Base-by-base conservation (phyloP, 2,329 filamentous ascomycete genomes). In the Neurospora sp. region DNA sequence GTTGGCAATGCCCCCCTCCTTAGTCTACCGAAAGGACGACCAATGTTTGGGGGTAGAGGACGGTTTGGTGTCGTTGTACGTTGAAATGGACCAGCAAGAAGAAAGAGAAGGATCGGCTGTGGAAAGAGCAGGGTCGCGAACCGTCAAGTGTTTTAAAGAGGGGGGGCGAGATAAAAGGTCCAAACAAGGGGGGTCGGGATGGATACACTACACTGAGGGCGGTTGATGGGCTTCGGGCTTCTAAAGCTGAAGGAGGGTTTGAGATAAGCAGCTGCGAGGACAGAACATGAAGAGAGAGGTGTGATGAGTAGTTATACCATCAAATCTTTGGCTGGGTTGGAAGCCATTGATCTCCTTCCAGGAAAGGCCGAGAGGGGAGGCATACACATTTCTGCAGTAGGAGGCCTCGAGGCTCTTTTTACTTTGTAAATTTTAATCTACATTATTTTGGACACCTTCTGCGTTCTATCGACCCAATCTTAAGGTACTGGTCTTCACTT, bases 401-500 rank as follows among this genome's bases (percentile, higher is more conserved):
- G 52, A 62, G 23, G 28, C 52, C 15, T 36, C 28, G 52, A 36
- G 52, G 23, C 36, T 70, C 28, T 33, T 52, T 67, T 43, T 67
- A 43, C 62, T 36, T 42, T 69, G 40, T 42, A 67, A 71, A 69
- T 40, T 69, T 67, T 69, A 69, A 42, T 40, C 52, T 72, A 70
- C 67, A 70, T 71, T 73, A 71, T 75, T 73, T 69, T 66, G 66
- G 38, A 40, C 62, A n/a, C 67, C 52, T 19, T 46, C 67, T 66
- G 4, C 17, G 13, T 17, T 33, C 23, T 5, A 33, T 33, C 5
- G 23, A n/a, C 13, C 7, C 15, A 33, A 5, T 28, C 46, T 23
- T 52, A 23, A 23, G 19, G 19, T 23, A 13, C 13, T 23, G 2
- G 11, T 52, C 19, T 23, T 11, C 17, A 19, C n/a, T 52, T 52